Conservation (phyloP, 306 rosid genomes). For the Fagus sylvatica region DNA sequence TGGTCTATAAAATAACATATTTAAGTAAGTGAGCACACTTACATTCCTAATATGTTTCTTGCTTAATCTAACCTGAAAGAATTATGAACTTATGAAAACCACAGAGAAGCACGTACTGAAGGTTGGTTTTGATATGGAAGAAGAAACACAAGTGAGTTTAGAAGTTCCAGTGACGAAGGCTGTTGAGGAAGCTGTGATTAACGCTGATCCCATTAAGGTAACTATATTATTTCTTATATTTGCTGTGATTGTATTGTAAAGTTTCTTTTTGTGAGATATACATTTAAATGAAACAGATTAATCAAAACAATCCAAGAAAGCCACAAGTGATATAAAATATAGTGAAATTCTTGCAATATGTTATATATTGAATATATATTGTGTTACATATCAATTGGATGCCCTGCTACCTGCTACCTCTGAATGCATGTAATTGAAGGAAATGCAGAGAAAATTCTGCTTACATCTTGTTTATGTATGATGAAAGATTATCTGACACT, state of each 20-base stretch:
- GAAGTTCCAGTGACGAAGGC: conserved; percentile 55
- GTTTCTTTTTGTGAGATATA: not conserved
- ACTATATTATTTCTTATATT: not conserved
- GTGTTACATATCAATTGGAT: no score
- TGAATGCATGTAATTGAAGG: no score
- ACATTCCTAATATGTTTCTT: not conserved
- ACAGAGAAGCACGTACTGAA: conserved; percentile 29
- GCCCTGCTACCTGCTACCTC: no score
- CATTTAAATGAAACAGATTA: no score
- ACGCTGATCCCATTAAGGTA: conserved; percentile 58
- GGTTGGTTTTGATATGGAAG: conserved; percentile 55
- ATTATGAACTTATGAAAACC: not conserved
- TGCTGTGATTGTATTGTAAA: not conserved
- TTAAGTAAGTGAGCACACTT: not conserved
- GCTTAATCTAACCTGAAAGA: not conserved
- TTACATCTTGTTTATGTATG: no score
- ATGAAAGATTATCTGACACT: no score
- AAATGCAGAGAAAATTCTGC: no score
- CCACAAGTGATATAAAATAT: no score
- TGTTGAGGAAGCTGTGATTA: conserved; percentile 43
- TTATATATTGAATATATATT: no score
- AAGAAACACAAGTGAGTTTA: conserved; percentile 46
- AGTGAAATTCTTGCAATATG: no score
- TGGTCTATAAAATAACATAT: not conserved
- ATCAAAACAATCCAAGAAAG: no score